These are phyloP conservation scores for Herpetospermum pedunculosum DNA, from an alignment of 306 rosid genomes.

Conservation along the genomic window DNA sequence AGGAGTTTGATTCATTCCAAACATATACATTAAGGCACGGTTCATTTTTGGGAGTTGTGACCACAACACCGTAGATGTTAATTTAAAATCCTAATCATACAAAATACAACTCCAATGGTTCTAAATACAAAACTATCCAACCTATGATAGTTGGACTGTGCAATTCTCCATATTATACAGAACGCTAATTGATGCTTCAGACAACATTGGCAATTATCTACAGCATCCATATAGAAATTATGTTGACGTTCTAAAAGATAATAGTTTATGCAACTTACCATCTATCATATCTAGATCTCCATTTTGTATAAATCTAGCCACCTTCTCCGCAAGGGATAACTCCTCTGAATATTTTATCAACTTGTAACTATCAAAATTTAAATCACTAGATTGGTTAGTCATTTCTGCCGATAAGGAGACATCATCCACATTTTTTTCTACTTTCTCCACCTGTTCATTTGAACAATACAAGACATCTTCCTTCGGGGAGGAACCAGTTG, in stretches of 20 bases:
- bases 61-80: neutral
- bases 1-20: neutral
- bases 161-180: neutral
- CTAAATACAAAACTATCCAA: neutral
- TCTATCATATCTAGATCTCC: conserved; percentile 65
- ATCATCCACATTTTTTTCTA: conserved; percentile 21
- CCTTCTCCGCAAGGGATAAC: conserved; percentile 53
- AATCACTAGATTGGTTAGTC: conserved; percentile 18
- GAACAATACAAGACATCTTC: conserved; percentile 17
- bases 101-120: conserved; percentile 1
- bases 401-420: conserved; percentile 15
- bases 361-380: conserved; percentile 17
- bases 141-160: neutral
- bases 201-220: neutral
- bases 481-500: conserved; percentile 17
- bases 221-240: neutral
- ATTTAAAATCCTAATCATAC: neutral
- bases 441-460: conserved; percentile 22
- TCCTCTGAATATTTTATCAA: conserved; percentile 14
- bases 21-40: neutral
- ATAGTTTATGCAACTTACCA: conserved; percentile 32
- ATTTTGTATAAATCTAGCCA: conserved; percentile 55
- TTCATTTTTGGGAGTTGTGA: neutral
- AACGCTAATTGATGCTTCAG: neutral
- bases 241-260: neutral